Evolutionary conservation across 345 rosid species (phyloP).

Genomic region (Rhodamnia rubescens): DNA sequence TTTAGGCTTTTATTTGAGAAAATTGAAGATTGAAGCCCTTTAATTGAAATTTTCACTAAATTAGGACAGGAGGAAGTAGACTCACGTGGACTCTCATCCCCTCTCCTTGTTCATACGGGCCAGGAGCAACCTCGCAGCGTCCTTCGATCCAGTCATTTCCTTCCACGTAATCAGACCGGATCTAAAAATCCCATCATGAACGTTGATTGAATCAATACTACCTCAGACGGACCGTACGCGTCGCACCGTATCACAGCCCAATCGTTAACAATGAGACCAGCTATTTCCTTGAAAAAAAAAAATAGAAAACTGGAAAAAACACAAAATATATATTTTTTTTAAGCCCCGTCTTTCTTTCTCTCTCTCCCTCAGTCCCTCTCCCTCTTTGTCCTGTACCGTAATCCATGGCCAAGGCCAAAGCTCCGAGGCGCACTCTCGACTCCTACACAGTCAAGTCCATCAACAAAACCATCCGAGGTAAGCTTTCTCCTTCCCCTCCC

Average conservation of each 20-base stretch:
- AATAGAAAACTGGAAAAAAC: too few relatives aligned
- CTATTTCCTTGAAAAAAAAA: neutral
- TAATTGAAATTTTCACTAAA: neutral
- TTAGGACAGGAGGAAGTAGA: neutral
- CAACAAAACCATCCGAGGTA: conserved; percentile 72
- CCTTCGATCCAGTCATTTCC: neutral
- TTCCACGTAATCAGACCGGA: neutral
- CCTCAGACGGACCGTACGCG: neutral
- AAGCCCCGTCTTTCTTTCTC: neutral
- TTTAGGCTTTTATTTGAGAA: too few relatives aligned
- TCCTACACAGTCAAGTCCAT: conserved; percentile 64
- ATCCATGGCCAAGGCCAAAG: conserved; percentile 77
- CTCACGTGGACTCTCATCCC: neutral
- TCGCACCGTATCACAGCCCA: neutral
- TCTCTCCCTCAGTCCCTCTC: neutral
- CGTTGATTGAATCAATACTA: neutral
- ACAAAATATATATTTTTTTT: neutral
- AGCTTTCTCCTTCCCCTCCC: neutral
- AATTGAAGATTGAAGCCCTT: too few relatives aligned
- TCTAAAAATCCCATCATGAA: neutral
- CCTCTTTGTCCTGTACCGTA: neutral
- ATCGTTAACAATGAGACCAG: neutral
- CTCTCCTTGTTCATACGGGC: neutral
- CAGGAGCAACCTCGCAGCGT: neutral
- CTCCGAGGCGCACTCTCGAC: conserved; percentile 58